These are phyloP conservation scores for Sideroxylon spinosum DNA, from an alignment of 179 eudicot genomes.

Conservation along the genomic window DNA sequence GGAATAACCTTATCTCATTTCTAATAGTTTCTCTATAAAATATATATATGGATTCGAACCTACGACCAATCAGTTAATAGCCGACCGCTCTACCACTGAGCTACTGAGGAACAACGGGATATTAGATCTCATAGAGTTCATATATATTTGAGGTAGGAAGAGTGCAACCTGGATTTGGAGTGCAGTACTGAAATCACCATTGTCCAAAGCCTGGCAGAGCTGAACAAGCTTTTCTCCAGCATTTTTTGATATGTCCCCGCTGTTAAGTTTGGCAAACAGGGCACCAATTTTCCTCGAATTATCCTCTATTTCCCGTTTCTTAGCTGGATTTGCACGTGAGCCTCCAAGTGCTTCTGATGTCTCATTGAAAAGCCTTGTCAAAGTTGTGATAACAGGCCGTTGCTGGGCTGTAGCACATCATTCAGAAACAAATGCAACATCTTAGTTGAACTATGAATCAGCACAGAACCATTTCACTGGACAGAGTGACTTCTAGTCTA, in stretches of 20 bases:
- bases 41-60: too few relatives aligned
- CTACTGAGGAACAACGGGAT: too few relatives aligned
- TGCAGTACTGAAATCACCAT: constrained; percentile 71
- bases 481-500: background rate
- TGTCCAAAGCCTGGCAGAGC: constrained; percentile 80
- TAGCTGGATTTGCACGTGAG: constrained; percentile 64
- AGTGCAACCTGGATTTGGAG: constrained; percentile 79
- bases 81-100: too few relatives aligned
- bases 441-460: background rate
- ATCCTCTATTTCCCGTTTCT: constrained; percentile 86
- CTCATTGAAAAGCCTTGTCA: constrained; percentile 80
- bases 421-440: background rate
- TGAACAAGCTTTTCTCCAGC: constrained; percentile 90
- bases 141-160: background rate
- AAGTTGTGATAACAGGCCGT: constrained; percentile 71
- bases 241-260: constrained; percentile 79
- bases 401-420: constrained; percentile 58
- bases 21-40: background rate
- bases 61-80: too few relatives aligned
- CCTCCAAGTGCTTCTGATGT: constrained; percentile 82
- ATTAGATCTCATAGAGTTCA: too few relatives aligned
- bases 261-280: constrained; percentile 77
- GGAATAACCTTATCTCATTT: too few relatives aligned
- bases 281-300: constrained; percentile 83
- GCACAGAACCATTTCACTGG: background rate